Conservation (phyloP, 2,329 filamentous ascomycete genomes). For the Lojkania enalia region DNA sequence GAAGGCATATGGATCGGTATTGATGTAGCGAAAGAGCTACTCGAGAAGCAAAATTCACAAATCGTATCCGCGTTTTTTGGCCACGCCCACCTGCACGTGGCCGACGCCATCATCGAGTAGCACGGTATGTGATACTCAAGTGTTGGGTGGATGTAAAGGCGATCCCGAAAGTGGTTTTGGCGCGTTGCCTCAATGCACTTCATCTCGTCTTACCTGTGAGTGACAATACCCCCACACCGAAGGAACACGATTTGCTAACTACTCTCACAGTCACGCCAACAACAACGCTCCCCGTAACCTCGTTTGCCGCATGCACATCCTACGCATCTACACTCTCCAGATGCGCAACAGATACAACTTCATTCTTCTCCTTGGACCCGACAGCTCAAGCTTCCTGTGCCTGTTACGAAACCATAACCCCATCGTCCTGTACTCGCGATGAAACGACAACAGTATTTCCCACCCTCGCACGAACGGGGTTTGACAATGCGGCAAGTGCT, state of each 20-base stretch:
- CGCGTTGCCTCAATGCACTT: no score
- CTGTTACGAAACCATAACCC: constrained; percentile 12
- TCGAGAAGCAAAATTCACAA: not conserved
- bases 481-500: constrained; percentile 12
- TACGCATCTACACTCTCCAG: constrained; percentile 13
- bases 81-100: not conserved
- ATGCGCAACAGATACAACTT: constrained; percentile 12
- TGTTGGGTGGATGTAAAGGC: no score
- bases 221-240: not conserved
- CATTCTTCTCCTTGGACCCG: constrained; percentile 13
- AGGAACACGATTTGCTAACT: not conserved
- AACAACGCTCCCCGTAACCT: constrained; percentile 7
- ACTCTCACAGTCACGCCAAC: constrained; percentile 14
- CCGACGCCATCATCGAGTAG: not conserved
- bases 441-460: not conserved
- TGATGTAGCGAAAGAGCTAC: not conserved
- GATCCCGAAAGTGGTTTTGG: no score
- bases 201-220: no score
- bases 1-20: not conserved
- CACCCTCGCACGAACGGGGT: constrained; percentile 3
- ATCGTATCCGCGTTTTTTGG: not conserved
- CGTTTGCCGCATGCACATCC: constrained; percentile 16
- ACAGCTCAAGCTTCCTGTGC: constrained; percentile 16
- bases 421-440: not conserved
- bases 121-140: no score